These are phyloP conservation scores for Polygonum maritimum DNA, from an alignment of 148 eudicot genomes.

Conservation along the genomic window DNA sequence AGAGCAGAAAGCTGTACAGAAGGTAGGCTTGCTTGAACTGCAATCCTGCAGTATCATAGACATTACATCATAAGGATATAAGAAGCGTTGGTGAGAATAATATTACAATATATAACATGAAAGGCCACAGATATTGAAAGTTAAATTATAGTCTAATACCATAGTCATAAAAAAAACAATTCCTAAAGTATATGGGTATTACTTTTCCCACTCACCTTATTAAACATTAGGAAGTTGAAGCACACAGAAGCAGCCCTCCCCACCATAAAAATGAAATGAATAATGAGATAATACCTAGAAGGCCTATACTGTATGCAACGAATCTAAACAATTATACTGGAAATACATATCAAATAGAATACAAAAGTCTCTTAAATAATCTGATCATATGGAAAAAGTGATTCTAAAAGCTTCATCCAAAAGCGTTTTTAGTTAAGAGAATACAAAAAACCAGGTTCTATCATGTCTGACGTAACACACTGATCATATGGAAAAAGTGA, in stretches of 20 bases:
- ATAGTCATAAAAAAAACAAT: not conserved
- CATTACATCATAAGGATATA: constrained; percentile 2
- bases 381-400: not conserved
- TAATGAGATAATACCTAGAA: not conserved
- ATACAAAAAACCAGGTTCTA: not conserved
- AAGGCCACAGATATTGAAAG: not conserved
- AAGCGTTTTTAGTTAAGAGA: not conserved
- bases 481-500: not conserved
- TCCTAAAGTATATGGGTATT: not conserved
- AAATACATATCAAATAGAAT: not conserved
- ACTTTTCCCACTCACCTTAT: not conserved
- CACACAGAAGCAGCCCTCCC: not conserved
- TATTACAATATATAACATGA: not conserved
- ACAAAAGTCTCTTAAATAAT: not conserved
- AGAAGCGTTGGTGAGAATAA: not conserved
- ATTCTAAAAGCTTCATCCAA: not conserved
- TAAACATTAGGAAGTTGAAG: not conserved
- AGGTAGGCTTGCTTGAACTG: constrained; percentile 48
- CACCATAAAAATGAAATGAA: not conserved
- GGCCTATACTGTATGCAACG: not conserved
- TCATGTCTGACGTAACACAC: not conserved
- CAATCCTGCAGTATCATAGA: constrained; percentile 52
- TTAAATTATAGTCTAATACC: not conserved
- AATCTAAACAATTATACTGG: not conserved
- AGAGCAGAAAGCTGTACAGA: constrained; percentile 61